These are phyloP conservation scores for Adansonia madagascariensis DNA, from an alignment of 441 rosid genomes.

Conservation along the genomic window DNA sequence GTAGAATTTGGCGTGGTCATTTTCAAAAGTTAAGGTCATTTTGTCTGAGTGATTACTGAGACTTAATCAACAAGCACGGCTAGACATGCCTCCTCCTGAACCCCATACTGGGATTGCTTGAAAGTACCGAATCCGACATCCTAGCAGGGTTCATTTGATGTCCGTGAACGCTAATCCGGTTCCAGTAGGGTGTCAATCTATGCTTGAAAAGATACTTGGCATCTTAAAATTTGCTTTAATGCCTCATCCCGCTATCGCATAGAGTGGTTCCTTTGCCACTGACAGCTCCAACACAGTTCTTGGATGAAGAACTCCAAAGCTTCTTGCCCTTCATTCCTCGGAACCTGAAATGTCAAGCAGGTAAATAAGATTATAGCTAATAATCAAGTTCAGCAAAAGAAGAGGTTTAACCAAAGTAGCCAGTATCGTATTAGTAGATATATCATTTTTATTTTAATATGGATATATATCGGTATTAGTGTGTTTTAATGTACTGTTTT, in stretches of 20 bases:
- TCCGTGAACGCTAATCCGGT: slow-evolving; percentile 68
- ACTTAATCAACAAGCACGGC: not conserved
- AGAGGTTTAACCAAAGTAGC: too few species aligned
- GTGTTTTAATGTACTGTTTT: too few species aligned
- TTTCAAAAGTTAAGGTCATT: not conserved
- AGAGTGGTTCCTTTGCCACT: slow-evolving; percentile 81
- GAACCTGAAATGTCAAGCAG: slow-evolving; percentile 49
- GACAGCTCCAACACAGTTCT: slow-evolving; percentile 96
- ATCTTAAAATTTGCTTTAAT: slow-evolving; percentile 80
- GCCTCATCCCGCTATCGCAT: slow-evolving; percentile 93
- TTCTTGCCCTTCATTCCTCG: slow-evolving; percentile 77
- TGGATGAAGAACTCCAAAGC: slow-evolving; percentile 93
- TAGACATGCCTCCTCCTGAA: not conserved
- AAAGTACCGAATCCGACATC: not conserved
- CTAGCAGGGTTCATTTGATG: slow-evolving; percentile 37
- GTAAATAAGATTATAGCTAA: not conserved
- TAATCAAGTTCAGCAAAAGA: too few species aligned
- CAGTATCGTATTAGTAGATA: too few species aligned
- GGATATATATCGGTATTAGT: too few species aligned
- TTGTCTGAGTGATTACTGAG: not conserved
- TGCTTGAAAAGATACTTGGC: slow-evolving; percentile 58
- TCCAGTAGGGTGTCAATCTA: slow-evolving; percentile 75
- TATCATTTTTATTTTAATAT: too few species aligned
- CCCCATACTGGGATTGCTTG: not conserved
- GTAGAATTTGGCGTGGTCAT: not conserved